Base-by-base conservation (phyloP, 2,329 filamentous ascomycete species). In the Cercospora sesami region DNA sequence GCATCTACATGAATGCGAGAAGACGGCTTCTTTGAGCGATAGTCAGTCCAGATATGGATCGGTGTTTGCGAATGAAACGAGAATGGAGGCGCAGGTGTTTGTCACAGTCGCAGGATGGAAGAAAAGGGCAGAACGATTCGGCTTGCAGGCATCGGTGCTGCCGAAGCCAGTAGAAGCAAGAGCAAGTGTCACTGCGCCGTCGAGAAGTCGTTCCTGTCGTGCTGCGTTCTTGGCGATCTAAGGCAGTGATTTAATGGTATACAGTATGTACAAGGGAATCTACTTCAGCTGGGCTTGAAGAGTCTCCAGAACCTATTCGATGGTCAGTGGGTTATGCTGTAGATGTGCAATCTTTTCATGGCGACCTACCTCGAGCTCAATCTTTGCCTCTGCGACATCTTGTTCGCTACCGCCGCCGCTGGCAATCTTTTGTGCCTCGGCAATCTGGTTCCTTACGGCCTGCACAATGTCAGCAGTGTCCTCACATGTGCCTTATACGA, bases 371-470 rank as follows among this genome's bases (percentile, higher is more conserved):
- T 99, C 95, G 76, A 99, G 85, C 87, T 98, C 94, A 81, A 99
- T 94, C 89, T 97, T 98, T 75, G 95, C 95, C 89, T 99, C 95
- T 73, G 94, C 94, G 83, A 98, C 92, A 79, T 98, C 95, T 84
- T 93, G 90, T 88, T 97, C 95, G 82, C 93, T 97, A 79, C 94
- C 95, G 79, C 86, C 89, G 79, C 95, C 95, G 81, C 84, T 89
- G 77, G 90, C 93, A 79, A 98, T 90, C 90, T 97, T 98, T 85
- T 97, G 92, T 74, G 94, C 93, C 86, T 99, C 95, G 70, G 92
- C 84, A 77, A 98, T 93, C 86, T 97, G 94, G 79, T 90, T 88
- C 79, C 88, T 89, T 81, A 99, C 92, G 74, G 92, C 90, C 85
- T 87, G 55, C n/a, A 31, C 31, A 16, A 31, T 51, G 21, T 64